Percentiles rank a stretch among this genome's conserved stretches.
phyloP scores from a whole-genome alignment of 2,329 filamentous ascomycete species.

The Alternaria dauci region DNA sequence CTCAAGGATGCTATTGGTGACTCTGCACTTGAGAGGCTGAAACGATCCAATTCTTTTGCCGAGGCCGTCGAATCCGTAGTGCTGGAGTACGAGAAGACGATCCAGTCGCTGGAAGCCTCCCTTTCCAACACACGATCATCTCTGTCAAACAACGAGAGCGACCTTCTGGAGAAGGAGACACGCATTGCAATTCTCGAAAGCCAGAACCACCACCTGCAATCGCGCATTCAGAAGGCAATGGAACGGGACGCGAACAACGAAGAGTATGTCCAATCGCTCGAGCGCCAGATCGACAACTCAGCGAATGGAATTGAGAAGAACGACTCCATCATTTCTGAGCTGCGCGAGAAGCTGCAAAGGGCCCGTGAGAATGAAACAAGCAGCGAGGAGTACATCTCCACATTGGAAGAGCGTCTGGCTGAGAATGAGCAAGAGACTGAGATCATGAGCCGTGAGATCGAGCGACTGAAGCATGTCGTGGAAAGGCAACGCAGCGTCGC shows the following conservation, averaged over 20 bases:
- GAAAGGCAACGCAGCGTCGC: constrained; percentile 94
- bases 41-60: constrained; percentile 94
- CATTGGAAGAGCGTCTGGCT: constrained; percentile 90
- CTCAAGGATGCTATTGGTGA: constrained; percentile 73
- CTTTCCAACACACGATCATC: constrained; percentile 87
- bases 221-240: constrained; percentile 88
- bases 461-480: constrained; percentile 91
- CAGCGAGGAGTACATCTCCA: constrained; percentile 96
- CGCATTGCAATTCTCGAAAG: constrained; percentile 94
- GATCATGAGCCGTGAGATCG: constrained; percentile 95
- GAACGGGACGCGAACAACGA: constrained; percentile 93
- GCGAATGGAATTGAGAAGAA: constrained; percentile 94
- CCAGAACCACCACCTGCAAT: constrained; percentile 86
- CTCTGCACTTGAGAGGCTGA: constrained; percentile 83
- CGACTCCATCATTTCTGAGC: constrained; percentile 80
- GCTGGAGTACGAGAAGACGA: constrained; percentile 97
- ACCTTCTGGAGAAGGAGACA: constrained; percentile 88
- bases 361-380: constrained; percentile 88
- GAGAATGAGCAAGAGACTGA: constrained; percentile 96
- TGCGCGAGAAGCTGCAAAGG: constrained; percentile 89
- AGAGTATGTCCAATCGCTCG: constrained; percentile 89
- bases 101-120: constrained; percentile 90
- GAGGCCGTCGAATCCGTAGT: constrained; percentile 96
- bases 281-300: constrained; percentile 88
- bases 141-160: constrained; percentile 84